Evolutionary conservation across 1,284 basidiomycete genomes (phyloP).

Genomic region (Kalmanozyma brasiliensis): DNA sequence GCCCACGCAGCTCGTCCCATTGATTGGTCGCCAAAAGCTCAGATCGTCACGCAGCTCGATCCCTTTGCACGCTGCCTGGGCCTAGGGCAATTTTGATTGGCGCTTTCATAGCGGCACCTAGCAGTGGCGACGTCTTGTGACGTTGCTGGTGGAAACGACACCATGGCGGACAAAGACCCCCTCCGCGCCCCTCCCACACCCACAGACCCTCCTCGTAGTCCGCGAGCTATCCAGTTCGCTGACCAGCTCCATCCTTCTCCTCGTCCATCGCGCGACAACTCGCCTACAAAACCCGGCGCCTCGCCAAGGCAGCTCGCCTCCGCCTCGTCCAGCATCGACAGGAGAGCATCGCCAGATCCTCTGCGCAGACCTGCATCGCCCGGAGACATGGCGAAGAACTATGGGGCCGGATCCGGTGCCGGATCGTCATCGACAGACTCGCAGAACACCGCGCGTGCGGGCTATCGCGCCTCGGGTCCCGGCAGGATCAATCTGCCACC

Average conservation of each 20-base stretch:
- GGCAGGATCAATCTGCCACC: slow-evolving; percentile 42
- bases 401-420: slow-evolving; percentile 23
- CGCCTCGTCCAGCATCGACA: slow-evolving; percentile 3
- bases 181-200: slow-evolving; percentile 29
- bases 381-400: slow-evolving; percentile 23
- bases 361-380: slow-evolving; percentile 21
- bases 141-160: slow-evolving; percentile 2
- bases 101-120: too few species aligned
- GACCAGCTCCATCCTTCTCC: slow-evolving; percentile 24
- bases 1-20: too few species aligned
- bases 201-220: slow-evolving; percentile 28
- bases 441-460: slow-evolving; percentile 3
- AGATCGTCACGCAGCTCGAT: too few species aligned
- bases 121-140: not conserved
- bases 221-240: slow-evolving; percentile 38
- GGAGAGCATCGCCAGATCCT: slow-evolving; percentile 27
- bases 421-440: not conserved
- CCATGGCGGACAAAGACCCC: slow-evolving; percentile 35
- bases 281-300: slow-evolving; percentile 17
- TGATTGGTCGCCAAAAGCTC: too few species aligned
- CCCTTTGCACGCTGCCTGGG: too few species aligned
- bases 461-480: slow-evolving; percentile 36
- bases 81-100: too few species aligned
- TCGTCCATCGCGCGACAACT: slow-evolving; percentile 19
- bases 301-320: not conserved